Base-by-base conservation (phyloP, 164 flowering plant species). In the Hamamelis virginiana region DNA sequence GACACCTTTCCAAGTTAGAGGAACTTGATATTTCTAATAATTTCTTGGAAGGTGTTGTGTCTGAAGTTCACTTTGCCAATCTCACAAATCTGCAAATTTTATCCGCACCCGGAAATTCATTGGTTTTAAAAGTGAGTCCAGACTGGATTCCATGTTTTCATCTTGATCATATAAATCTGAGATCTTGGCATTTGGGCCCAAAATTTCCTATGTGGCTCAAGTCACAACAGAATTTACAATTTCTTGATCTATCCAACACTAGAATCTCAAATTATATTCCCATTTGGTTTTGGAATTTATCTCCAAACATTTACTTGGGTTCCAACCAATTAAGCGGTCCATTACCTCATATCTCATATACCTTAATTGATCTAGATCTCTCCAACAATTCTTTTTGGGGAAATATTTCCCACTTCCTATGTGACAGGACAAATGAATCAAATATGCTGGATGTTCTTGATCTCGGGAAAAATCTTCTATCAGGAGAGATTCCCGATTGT, bases 401-500 rank as follows among this genome's bases (percentile, higher is more conserved):
- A 18, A 25, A 59, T 21, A 19, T 74, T 16, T 52, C 44, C 21
- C 51, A 62, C 18, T 61, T 62, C n/a, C n/a, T 62, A 2, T 75
- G 76, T 38, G 16, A 62, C 25, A 3, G 61, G 46, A 55, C 41
- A 33, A 6, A 33, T 33, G 41, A 33, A 33, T 6, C 41, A 33
- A 2, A 33, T 33, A 6, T 25, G 6, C 27, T 72, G 52, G 18
- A 8, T 1, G 1, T 10, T 22, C 33, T 66, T 15, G 27, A 72
- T 68, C 70, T 77, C 9, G 48, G 62, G 3, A 9, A 44, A 0
- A 75, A 75, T 53, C 16, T 15, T 16, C 4, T 78, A 14, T 65
- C 71, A 0, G 79, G 79, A 3, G 52, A 66, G 14, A 51, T 79
- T 27, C 78, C 79, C 5, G 67, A 79, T 25, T 78, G 79, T 70